Evolutionary conservation across 176 grass and related monocot genomes (phyloP).

Genomic region (Phoenix dactylifera): DNA sequence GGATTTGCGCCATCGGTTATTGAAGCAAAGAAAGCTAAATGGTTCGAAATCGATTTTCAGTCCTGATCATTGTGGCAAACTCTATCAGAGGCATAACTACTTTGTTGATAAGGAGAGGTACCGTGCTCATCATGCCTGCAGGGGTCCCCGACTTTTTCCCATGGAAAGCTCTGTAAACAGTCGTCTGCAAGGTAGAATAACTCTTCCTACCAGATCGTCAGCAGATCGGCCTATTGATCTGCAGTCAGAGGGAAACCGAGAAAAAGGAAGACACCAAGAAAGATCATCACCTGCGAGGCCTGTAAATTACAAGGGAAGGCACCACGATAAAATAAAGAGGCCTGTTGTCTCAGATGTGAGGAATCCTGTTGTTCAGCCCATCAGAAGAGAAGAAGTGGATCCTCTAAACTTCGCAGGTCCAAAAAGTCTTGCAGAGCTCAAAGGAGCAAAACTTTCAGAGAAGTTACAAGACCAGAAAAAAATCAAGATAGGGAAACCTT

Average conservation of each 20-base stretch:
- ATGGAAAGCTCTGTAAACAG: constrained; percentile 9
- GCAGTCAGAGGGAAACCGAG: constrained; percentile 19
- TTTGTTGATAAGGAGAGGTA: constrained; percentile 23
- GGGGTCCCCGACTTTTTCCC: background rate
- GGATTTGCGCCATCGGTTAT: constrained; percentile 47
- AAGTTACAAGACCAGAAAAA: constrained; percentile 12
- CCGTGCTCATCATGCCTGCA: background rate
- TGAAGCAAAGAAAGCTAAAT: constrained; percentile 46
- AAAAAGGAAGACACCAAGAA: constrained; percentile 11
- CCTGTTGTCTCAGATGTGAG: constrained; percentile 12
- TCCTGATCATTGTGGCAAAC: constrained; percentile 1
- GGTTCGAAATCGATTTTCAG: constrained; percentile 1
- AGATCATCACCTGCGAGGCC: constrained; percentile 33
- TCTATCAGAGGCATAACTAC: background rate
- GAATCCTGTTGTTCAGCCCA: background rate
- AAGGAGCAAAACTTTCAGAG: constrained; percentile 1
- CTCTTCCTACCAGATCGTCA: constrained; percentile 21
- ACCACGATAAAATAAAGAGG: constrained; percentile 42
- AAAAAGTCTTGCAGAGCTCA: constrained; percentile 8
- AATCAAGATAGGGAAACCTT: background rate
- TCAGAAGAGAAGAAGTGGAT: background rate
- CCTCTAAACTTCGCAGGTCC: background rate
- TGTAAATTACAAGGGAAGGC: constrained; percentile 27
- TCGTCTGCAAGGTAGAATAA: constrained; percentile 46
- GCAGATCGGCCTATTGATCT: constrained; percentile 20